Evolutionary conservation across 2,329 filamentous ascomycete species (phyloP), one percentile per base, ranked within the genome.

Genomic region (Sphaerulina musiva): DNA sequence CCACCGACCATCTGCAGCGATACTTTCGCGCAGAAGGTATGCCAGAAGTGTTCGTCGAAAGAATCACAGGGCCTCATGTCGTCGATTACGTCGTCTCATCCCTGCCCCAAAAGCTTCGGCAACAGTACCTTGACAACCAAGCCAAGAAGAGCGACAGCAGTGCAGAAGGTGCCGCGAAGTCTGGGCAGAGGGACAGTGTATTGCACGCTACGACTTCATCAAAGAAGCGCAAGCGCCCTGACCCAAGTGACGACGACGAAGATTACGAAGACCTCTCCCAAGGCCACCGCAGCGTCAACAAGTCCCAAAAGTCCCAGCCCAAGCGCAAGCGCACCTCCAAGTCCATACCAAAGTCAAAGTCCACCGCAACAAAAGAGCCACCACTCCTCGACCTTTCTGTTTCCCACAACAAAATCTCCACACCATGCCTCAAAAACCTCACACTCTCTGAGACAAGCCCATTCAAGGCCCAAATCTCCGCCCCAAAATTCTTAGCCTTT

Each of bases 401-500:
- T 32, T 39, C 14, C 23, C 31, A 46, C 32, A 42, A 46, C 42
- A 20, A 45, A n/a, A 51, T 51, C 34, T 17, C 44, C 31, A 51
- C 48, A 7, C 40, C 34, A 6, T 38, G 42, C 17, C 48, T 51
- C 31, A 20, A 32, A 23, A 20, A 31, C 1, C 42, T 51, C 23
- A 23, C 45, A 6, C 20, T 51, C 6, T 51, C 48, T 11, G 20
- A 46, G 31, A 23, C 39, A 20, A 46, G 48, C 48, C 32, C n/a
- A 11, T 51, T 45, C 48, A 51, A 51, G n/a, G 12, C 34, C 6
- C 31, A 51, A 20, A 44, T 40, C 20, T 45, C 48, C 20, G 40
- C 48, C 9, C 20, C 45, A 8, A 23, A 29, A 11, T 51, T 45
- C 48, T 17, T 23, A 12, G 11, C 36, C 40, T 51, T 51, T 31